Evolutionary conservation across 2,329 filamentous ascomycete genomes (phyloP).

Genomic region (Hymenoscyphus salicellus): DNA sequence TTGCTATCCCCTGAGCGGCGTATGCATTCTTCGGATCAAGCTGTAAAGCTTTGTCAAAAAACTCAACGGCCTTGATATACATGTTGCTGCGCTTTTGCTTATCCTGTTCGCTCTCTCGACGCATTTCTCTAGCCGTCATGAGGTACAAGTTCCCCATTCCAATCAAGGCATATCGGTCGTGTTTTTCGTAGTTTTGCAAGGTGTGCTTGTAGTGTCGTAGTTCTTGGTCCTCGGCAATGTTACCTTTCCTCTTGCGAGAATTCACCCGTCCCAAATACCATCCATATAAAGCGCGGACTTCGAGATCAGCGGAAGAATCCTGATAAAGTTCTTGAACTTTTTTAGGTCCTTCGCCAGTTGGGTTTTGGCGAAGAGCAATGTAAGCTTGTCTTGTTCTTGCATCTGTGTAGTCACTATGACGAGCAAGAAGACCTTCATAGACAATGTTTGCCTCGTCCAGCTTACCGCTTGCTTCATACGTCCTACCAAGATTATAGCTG

Average conservation of each 20-base stretch:
- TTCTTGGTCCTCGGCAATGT: slow-evolving; percentile 85
- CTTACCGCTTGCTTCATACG: slow-evolving; percentile 82
- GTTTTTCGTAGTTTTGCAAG: slow-evolving; percentile 89
- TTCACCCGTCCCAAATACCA: slow-evolving; percentile 86
- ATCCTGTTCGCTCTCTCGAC: slow-evolving; percentile 81
- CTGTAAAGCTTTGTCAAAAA: slow-evolving; percentile 95
- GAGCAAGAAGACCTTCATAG: slow-evolving; percentile 79
- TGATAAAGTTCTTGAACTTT: slow-evolving; percentile 83
- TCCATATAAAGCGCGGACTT: slow-evolving; percentile 88
- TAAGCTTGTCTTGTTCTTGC: slow-evolving; percentile 86
- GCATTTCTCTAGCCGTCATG: slow-evolving; percentile 87
- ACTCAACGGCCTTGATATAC: slow-evolving; percentile 91
- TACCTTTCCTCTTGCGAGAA: slow-evolving; percentile 75
- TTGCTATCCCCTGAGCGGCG: slow-evolving; percentile 92
- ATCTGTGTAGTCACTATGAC: slow-evolving; percentile 89
- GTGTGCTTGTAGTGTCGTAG: slow-evolving; percentile 96
- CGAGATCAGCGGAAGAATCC: slow-evolving; percentile 77
- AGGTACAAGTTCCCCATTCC: slow-evolving; percentile 93
- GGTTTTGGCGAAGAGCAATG: slow-evolving; percentile 77
- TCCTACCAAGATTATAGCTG: slow-evolving; percentile 91
- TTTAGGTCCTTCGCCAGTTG: slow-evolving; percentile 82
- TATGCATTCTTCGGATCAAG: slow-evolving; percentile 95
- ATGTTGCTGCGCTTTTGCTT: slow-evolving; percentile 84
- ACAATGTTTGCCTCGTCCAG: slow-evolving; percentile 81
- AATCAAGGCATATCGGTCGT: slow-evolving; percentile 93